Conservation (phyloP, 2,329 filamentous ascomycete genomes). For the Daldinia sp. region DNA sequence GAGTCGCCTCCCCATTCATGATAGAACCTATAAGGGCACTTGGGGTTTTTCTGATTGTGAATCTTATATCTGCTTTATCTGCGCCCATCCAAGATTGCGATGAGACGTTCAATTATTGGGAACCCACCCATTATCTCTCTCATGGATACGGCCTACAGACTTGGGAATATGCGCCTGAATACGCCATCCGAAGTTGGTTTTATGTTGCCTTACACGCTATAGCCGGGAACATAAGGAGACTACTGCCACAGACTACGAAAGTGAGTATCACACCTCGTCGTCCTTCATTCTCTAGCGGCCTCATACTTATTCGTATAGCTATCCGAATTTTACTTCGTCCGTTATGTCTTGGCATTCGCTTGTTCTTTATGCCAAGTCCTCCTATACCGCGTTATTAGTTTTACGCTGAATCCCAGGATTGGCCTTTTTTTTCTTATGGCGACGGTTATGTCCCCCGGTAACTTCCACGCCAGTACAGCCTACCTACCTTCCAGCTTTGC, state of each 20-base stretch:
- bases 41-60: constrained; percentile 78
- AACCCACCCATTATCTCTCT: constrained; percentile 91
- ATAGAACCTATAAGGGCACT: constrained; percentile 80
- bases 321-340: constrained; percentile 87
- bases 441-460: constrained; percentile 82
- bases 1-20: constrained; percentile 64
- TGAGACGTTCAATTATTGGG: constrained; percentile 99
- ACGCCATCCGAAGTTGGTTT: constrained; percentile 93
- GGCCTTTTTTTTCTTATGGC: constrained; percentile 84
- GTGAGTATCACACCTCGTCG: constrained; percentile 44
- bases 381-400: constrained; percentile 79
- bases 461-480: constrained; percentile 89
- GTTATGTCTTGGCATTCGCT: constrained; percentile 74
- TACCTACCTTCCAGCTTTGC: constrained; percentile 95
- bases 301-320: constrained; percentile 50
- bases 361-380: constrained; percentile 86
- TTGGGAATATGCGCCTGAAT: constrained; percentile 98
- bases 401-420: constrained; percentile 81
- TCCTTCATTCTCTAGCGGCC: constrained; percentile 3
- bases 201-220: constrained; percentile 84
- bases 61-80: constrained; percentile 78
- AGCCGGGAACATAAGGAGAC: constrained; percentile 70
- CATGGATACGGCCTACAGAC: constrained; percentile 95
- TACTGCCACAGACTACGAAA: constrained; percentile 70
- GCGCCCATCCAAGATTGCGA: constrained; percentile 98